Conservation (phyloP, 2,329 filamentous ascomycete genomes). For the Orbilia ellipsospora region DNA sequence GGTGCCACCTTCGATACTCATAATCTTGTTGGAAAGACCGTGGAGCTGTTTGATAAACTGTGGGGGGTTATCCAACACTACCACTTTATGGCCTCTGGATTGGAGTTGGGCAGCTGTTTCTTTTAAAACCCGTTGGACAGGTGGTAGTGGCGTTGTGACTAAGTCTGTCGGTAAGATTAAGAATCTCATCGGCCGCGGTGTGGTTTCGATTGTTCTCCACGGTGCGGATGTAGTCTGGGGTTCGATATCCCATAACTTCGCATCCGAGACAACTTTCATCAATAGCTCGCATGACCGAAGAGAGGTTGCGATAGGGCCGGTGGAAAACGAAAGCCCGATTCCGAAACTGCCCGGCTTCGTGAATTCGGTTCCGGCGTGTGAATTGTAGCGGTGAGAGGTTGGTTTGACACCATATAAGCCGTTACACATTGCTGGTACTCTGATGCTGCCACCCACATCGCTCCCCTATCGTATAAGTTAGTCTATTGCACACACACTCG, state of each 20-base stretch:
- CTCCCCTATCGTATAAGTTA: constrained; percentile 63
- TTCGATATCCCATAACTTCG: constrained; percentile 66
- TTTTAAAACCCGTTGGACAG: constrained; percentile 65
- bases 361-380: constrained; percentile 64
- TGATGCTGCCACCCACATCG: constrained; percentile 68
- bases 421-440: constrained; percentile 66
- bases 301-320: constrained; percentile 66
- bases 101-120: constrained; percentile 64
- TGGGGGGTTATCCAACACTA: constrained; percentile 69
- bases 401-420: constrained; percentile 68
- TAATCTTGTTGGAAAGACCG: constrained; percentile 69
- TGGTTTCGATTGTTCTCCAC: constrained; percentile 61
- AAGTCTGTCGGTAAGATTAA: constrained; percentile 67
- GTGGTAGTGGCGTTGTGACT: constrained; percentile 67
- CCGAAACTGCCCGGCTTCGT: constrained; percentile 69
- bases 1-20: constrained; percentile 70
- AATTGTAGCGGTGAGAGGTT: constrained; percentile 62
- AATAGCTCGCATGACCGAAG: constrained; percentile 68
- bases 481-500: neutral
- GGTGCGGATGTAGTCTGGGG: constrained; percentile 64
- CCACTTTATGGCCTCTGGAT: constrained; percentile 67
- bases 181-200: constrained; percentile 61
- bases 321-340: constrained; percentile 65
- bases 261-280: constrained; percentile 68
- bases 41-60: constrained; percentile 68